Base-by-base conservation (phyloP, 2,329 filamentous ascomycete species). In the Knufia petricola region DNA sequence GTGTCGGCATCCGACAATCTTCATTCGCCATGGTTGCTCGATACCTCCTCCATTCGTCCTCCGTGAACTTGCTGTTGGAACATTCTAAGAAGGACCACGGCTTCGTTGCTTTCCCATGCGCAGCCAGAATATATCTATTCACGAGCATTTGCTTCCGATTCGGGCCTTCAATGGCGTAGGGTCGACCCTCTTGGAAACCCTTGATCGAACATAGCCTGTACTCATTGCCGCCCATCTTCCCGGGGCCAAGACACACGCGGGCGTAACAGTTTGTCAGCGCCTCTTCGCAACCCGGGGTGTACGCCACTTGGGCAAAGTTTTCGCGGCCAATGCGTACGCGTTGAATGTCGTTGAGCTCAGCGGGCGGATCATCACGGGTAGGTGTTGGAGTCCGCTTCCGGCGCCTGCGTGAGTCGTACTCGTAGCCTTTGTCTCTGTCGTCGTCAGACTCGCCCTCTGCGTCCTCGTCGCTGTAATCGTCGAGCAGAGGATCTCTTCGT, bases 191-290 rank as follows among this genome's bases (percentile, higher is more conserved):
- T 1, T 75, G 76, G 63, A 96, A 90, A 87, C 87, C 81, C 69
- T 92, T 94, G 62, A 98, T 88, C 52, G 85, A 69, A 24, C 84
- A 85, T 77, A 98, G 84, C 52, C 90, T 84, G 66, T 98, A 98
- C 55, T 86, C 77, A 53, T 85, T 84, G 2, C 84, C 82, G 3
- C 78, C 85, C 19, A 81, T 75, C 9, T 78, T 77, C 61, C 94
- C 84, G 10, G 83, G 76, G 0, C 89, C 90, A 49, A 95, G 79
- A 53, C 82, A 85, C 55, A 96, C 80, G 45, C 92, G 85, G 31
- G 84, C 83, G 63, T 85, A 98, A 65, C 88, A 94, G 45, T 87
- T 87, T 13, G 74, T 79, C 59, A 95, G 85, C 24, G 84, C 77
- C 7, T 84, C 71, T 49, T 94, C 85, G 57, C 98, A 95, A 3